A percentile compares a stretch with the other conserved stretches of the same genome.
phyloP scores from a whole-genome alignment of 805 yeast species.

The Yamadazyma kitorensis region DNA sequence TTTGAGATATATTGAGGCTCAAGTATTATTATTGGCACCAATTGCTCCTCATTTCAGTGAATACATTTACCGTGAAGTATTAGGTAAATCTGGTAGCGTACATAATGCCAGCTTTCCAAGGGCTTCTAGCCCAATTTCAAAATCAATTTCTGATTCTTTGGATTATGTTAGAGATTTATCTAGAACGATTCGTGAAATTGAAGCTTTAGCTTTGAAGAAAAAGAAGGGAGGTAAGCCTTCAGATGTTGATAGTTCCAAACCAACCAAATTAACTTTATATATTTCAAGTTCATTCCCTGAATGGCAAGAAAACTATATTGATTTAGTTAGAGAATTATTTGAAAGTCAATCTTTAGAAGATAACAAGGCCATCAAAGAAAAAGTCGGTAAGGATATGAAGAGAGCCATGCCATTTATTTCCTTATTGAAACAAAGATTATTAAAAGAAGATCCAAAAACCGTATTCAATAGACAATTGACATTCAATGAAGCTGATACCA shows the following conservation, averaged over 20 bases:
- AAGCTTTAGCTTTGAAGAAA: conserved; percentile 72
- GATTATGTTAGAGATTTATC: conserved; percentile 75
- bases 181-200: conserved; percentile 89
- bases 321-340: conserved; percentile 72
- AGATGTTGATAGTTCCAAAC: conserved; percentile 71
- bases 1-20: conserved; percentile 78
- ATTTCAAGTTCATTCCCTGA: conserved; percentile 78
- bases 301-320: conserved; percentile 60
- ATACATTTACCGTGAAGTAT: conserved; percentile 78
- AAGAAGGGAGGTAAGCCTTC: conserved; percentile 81
- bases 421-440: conserved; percentile 75
- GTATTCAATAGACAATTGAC: conserved; percentile 89
- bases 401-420: conserved; percentile 98
- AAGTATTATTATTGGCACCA: conserved; percentile 82
- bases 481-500: conserved; percentile 71
- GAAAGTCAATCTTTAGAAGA: conserved; percentile 63
- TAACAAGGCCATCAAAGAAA: conserved; percentile 59
- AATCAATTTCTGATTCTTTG: conserved; percentile 61
- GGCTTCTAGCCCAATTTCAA: conserved; percentile 63
- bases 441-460: conserved; percentile 62
- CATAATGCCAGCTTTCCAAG: conserved; percentile 81
- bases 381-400: conserved; percentile 86
- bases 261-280: conserved; percentile 69
- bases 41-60: conserved; percentile 96
- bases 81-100: conserved; percentile 62